Evolutionary conservation across 2,329 filamentous ascomycete species (phyloP).

Genomic region (Alternaria triticimaculans): DNA sequence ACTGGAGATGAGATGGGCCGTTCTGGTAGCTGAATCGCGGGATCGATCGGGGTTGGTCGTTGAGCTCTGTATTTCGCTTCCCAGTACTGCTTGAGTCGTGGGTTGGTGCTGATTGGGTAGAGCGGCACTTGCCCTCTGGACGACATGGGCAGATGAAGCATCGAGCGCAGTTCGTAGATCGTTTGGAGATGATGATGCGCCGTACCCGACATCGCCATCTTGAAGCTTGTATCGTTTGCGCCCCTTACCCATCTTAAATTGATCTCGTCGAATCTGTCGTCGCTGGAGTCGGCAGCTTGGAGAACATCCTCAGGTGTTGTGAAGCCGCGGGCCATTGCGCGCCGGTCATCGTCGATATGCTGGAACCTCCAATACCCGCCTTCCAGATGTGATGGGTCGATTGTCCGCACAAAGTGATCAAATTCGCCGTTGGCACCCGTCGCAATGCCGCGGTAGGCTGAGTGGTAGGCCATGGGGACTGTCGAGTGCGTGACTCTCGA

Average conservation of each 20-base stretch:
- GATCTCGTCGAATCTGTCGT: constrained; percentile 18
- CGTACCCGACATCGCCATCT: constrained; percentile 6
- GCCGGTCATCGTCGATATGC: constrained; percentile 18
- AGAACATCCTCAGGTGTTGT: constrained; percentile 23
- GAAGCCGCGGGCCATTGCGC: constrained; percentile 17
- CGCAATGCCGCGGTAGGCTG: constrained; percentile 11
- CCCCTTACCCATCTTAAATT: constrained; percentile 25
- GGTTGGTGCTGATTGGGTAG: constrained; percentile 16
- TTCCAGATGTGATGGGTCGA: constrained; percentile 1
- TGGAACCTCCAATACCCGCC: constrained; percentile 27
- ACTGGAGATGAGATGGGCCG: neutral
- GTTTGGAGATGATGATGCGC: constrained; percentile 16
- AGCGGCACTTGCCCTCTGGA: constrained; percentile 19
- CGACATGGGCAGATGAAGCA: constrained; percentile 18
- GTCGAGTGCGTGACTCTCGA: neutral
- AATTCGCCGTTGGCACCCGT: constrained; percentile 14
- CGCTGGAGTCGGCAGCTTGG: constrained; percentile 12
- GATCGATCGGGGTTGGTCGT: neutral
- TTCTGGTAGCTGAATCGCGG: neutral
- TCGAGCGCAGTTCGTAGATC: constrained; percentile 17
- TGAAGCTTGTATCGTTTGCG: constrained; percentile 3
- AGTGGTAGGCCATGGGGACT: constrained; percentile 9
- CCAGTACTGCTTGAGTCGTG: constrained; percentile 11
- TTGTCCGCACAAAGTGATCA: constrained; percentile 7
- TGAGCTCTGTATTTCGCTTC: neutral